Evolutionary conservation across 1,284 basidiomycete genomes (phyloP), one percentile per base, ranked within the genome.

Genomic region (Xerocomus minutiporus): DNA sequence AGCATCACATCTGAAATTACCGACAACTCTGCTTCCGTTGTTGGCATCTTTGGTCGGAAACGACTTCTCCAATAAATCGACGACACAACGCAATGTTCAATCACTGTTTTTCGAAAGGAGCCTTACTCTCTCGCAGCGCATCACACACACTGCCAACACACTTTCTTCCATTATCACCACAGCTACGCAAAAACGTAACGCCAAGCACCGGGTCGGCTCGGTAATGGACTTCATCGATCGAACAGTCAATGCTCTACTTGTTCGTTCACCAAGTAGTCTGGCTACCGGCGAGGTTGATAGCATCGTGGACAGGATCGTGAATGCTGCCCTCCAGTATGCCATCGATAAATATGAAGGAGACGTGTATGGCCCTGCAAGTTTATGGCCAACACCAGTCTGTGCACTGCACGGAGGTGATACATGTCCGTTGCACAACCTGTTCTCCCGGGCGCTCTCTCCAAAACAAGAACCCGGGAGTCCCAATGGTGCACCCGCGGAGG

Each of bases 21-120:
- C 91, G 0, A 71, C 82, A 0, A 78, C 83, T 0, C 77, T 92
- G 46, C 79, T 96, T 17, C 91, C 93, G 1, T 77, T 96, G 9
- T 75, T 96, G n/a, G 91, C 86, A 9, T 85, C 91, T 2, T 73
- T 96, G 2, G 80, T 91, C 8, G 93, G 93, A 29, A 95, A 94
- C 66, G 93, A 96, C 68, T 92, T 86, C 63, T 78, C 84, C 0
- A 80, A 67, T 63, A 77, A 67, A 58, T 75, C 71, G 26, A 69
- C 73, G 25, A 71, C 71, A 31, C 73, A 71, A 36, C 73, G 71
- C 50, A 79, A 78, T 54, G 70, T 80, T n/a, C 84, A 83, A 61
- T 75, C 71, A 1, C 62, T 86, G 20, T 88, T 90, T 66, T 91
- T 90, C 61, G 82, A 86, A 39, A 73, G 78, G 41, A 70, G 73